Percentiles rank a stretch among this genome's conserved stretches.
Evolutionary conservation across 2,329 filamentous ascomycete species (phyloP).

Genomic region (Fusarium graminum): DNA sequence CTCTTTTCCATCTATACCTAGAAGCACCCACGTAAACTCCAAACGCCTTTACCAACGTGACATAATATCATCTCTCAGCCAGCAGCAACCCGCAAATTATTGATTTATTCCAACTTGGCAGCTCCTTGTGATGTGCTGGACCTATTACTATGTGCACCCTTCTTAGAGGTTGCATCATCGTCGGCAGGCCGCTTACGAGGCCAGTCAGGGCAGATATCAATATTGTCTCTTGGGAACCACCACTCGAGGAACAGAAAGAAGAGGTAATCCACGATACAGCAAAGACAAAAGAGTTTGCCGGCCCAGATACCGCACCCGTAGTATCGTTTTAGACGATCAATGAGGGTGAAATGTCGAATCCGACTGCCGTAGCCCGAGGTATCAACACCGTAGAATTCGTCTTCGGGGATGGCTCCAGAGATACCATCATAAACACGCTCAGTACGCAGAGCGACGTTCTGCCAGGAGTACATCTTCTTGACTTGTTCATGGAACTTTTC

Average conservation of each 20-base stretch:
- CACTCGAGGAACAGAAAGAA: constrained; percentile 90
- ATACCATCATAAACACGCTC: constrained; percentile 97
- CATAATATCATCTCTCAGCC: background rate
- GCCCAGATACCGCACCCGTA: constrained; percentile 99
- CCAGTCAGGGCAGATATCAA: constrained; percentile 93
- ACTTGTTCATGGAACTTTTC: constrained; percentile 97
- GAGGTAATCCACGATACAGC: constrained; percentile 93
- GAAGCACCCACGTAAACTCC: constrained; percentile 16
- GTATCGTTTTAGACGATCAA: constrained; percentile 94
- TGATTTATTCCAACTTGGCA: constrained; percentile 44
- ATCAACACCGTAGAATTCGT: constrained; percentile 89
- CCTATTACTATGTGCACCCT: constrained; percentile 49
- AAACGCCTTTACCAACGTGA: constrained; percentile 15
- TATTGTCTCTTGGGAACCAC: constrained; percentile 84
- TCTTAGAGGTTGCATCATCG: constrained; percentile 49
- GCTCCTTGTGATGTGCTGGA: constrained; percentile 53
- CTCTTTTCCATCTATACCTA: background rate
- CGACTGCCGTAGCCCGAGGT: constrained; percentile 76
- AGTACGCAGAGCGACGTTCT: constrained; percentile 91
- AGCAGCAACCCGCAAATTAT: background rate
- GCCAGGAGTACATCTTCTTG: constrained; percentile 99
- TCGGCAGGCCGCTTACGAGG: constrained; percentile 74
- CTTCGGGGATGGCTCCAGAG: constrained; percentile 84
- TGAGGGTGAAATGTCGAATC: constrained; percentile 89
- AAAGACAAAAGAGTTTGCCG: constrained; percentile 95